phyloP scores from a whole-genome alignment of 768 basidiomycete genomes.

The Plicaturopsis crispa region DNA sequence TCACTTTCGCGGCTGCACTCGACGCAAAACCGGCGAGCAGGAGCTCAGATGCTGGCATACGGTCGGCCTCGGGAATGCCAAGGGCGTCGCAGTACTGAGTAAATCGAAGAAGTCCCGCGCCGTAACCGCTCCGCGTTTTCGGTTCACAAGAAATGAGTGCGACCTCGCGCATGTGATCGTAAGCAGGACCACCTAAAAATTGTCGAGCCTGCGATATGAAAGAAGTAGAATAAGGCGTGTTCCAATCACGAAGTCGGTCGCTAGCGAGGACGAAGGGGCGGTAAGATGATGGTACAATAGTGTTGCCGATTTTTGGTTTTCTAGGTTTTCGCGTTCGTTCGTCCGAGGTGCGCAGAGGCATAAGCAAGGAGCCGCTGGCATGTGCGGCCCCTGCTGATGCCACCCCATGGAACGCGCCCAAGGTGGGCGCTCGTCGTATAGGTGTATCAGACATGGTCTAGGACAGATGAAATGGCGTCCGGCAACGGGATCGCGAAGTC shows the following conservation, averaged over 20 bases:
- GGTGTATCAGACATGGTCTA: not conserved
- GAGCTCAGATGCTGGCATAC: constrained; percentile 20
- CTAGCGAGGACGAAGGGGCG: constrained; percentile 13
- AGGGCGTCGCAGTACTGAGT: constrained; percentile 23
- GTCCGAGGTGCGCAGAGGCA: not conserved
- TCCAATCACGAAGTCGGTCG: constrained; percentile 14
- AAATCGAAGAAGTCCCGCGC: constrained; percentile 23
- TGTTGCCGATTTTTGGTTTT: constrained; percentile 4
- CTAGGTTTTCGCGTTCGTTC: constrained; percentile 3
- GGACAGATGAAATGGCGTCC: not conserved
- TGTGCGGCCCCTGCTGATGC: not conserved
- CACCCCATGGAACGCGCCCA: not conserved
- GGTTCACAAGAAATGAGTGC: constrained; percentile 1
- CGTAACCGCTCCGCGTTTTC: constrained; percentile 17
- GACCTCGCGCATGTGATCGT: not conserved
- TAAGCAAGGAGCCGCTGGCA: not conserved
- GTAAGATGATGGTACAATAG: constrained; percentile 3
- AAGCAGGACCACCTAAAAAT: not conserved
- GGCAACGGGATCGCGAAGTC: not conserved
- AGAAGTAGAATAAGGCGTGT: constrained; percentile 8
- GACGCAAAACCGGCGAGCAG: constrained; percentile 22
- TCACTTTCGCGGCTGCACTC: constrained; percentile 5
- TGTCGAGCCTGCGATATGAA: not conserved
- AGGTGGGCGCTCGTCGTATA: not conserved
- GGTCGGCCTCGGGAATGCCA: constrained; percentile 15